Percentiles rank a stretch among this genome's conserved stretches.
phyloP scores from a whole-genome alignment of 345 rosid genomes.

The Pseudoturritis turrita region DNA sequence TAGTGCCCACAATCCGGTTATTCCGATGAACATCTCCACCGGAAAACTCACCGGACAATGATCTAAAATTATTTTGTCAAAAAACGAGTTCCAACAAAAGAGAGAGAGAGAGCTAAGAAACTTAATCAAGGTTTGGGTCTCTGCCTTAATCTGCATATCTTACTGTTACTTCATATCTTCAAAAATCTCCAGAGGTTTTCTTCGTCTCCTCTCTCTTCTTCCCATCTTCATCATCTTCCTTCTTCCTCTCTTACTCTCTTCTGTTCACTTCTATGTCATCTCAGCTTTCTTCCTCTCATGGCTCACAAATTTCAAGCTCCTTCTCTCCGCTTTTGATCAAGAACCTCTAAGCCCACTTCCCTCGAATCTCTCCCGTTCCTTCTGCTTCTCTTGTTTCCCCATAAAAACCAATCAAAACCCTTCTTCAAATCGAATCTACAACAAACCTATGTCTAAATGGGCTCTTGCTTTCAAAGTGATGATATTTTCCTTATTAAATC shows the following conservation, averaged over 20 bases:
- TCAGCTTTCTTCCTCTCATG: slow-evolving; percentile 49
- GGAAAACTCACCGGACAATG: too few species aligned
- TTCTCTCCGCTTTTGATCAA: slow-evolving; percentile 42
- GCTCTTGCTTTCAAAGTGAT: slow-evolving; percentile 33
- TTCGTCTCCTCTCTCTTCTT: slow-evolving; percentile 47
- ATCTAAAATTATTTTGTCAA: too few species aligned
- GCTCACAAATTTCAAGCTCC: slow-evolving; percentile 63
- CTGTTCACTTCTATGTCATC: slow-evolving; percentile 32
- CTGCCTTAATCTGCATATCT: slow-evolving; percentile 33
- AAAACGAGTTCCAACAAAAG: too few species aligned
- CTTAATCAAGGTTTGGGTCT: slow-evolving; percentile 46
- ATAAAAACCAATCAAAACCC: slow-evolving; percentile 33
- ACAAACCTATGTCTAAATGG: slow-evolving; percentile 11
- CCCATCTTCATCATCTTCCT: slow-evolving; percentile 44
- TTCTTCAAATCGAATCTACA: slow-evolving; percentile 5
- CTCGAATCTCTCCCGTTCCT: slow-evolving; percentile 25
- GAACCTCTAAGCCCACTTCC: slow-evolving; percentile 30
- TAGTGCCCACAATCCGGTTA: too few species aligned
- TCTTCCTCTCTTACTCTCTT: slow-evolving; percentile 46
- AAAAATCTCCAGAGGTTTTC: slow-evolving; percentile 38
- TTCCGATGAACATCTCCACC: too few species aligned
- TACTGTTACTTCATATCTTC: slow-evolving; percentile 49
- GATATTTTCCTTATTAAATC: slow-evolving; percentile 11
- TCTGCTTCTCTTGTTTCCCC: slow-evolving; percentile 37
- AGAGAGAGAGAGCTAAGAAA: slow-evolving; percentile 29